Base-by-base conservation (phyloP, 352 stramenopile genomes). In the Sclerospora graminicola region DNA sequence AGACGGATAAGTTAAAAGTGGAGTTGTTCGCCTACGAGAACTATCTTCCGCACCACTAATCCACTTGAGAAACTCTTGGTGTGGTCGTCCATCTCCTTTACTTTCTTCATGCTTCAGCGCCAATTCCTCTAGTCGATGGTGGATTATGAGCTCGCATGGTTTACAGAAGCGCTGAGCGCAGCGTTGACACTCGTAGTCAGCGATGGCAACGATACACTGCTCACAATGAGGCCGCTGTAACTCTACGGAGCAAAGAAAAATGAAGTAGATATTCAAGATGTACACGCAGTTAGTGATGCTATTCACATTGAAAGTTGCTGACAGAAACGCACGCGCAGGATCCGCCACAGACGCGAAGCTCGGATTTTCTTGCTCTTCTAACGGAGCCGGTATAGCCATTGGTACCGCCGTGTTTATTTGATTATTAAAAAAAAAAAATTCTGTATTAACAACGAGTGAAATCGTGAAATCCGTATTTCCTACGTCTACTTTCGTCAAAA, bases 91-190 rank as follows among this genome's bases (percentile, higher is more conserved):
- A 15, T 66, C 61, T 19, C 63, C 51, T 20, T 78, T 78, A 42
- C 53, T 70, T 33, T 75, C 66, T 49, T 80, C 64, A 10, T 48
- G 14, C 27, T 59, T 69, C 1, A 54, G 2, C 5, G 53, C 57
- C 19, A 57, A 20, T 16, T 40, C 16, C 8, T 55, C 58, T 4
- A 71, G 29, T 24, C 58, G 36, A 34, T 61, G 59, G 62, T 87
- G 75, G 4, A 61, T 57, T 11, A 46, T 16, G 10, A 56, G 29
- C 52, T 84, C 71, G 33, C 75, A 88, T 9, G 34, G 26, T 1
- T 16, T 34, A 34, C 75, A 88, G 34, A 69, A 79, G 20, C 59
- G 57, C 18, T 69, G 54, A 23, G 49, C 37, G 43, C 74, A 86
- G 41, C 50, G 51, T 28, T 51, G 24, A 45, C 74, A 86, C 27